A percentile compares a stretch with the other conserved stretches of the same genome.
Conservation (phyloP, 2,329 filamentous ascomycete species). For the Ophiostoma sp. region DNA sequence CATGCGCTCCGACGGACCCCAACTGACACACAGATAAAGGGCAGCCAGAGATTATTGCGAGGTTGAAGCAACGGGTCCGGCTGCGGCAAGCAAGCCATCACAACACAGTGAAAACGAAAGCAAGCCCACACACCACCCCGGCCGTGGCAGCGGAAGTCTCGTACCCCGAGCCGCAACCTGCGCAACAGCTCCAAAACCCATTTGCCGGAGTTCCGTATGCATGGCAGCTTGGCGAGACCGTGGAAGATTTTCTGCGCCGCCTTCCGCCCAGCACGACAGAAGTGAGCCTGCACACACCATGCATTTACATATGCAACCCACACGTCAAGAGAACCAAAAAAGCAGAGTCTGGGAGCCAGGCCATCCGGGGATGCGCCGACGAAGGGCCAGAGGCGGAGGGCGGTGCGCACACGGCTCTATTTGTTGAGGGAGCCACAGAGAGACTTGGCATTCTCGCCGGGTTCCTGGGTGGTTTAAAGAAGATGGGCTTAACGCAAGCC, state of each 20-base stretch:
- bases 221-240: conserved; percentile 51
- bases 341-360: conserved; percentile 39
- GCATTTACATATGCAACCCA: conserved; percentile 75
- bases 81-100: conserved; percentile 44
- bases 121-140: not conserved
- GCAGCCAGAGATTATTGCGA: conserved; percentile 49
- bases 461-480: conserved; percentile 52
- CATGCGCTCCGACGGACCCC: no score
- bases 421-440: conserved; percentile 55
- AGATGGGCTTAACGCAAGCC: conserved; percentile 37
- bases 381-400: conserved; percentile 50
- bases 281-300: conserved; percentile 50
- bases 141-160: no score
- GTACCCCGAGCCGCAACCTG: not conserved
- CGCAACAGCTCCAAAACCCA: conserved; percentile 54
- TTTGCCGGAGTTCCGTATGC: conserved; percentile 56
- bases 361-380: conserved; percentile 49
- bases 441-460: conserved; percentile 48
- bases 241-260: conserved; percentile 59
- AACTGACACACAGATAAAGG: conserved; percentile 45
- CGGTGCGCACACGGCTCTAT: conserved; percentile 48
- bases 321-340: conserved; percentile 45
- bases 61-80: conserved; percentile 52
- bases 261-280: conserved; percentile 66
- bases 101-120: no score